These are phyloP conservation scores for Paramyrothecium roridum DNA, from an alignment of 2,329 filamentous ascomycete species.

Conservation along the genomic window DNA sequence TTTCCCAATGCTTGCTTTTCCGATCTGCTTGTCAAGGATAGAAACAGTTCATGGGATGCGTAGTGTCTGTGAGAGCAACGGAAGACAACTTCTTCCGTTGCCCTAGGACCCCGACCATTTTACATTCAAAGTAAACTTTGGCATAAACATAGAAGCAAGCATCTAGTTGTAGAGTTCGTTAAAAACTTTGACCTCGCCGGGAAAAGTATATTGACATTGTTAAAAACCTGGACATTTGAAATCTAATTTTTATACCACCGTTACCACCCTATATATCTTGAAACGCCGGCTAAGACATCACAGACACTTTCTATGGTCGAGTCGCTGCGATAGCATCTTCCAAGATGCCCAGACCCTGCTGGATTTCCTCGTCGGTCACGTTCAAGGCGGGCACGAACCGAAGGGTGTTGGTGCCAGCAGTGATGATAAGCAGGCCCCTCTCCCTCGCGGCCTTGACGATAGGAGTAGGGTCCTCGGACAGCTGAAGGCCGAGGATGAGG, in stretches of 20 bases:
- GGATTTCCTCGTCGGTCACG: slow-evolving; percentile 77
- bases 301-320: slow-evolving; percentile 13
- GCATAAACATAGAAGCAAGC: too few relatives aligned
- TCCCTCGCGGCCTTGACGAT: slow-evolving; percentile 86
- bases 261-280: slow-evolving; percentile 3
- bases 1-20: too few relatives aligned
- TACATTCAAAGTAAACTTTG: too few relatives aligned
- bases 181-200: too few relatives aligned
- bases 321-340: slow-evolving; percentile 59
- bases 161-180: too few relatives aligned
- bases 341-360: slow-evolving; percentile 71
- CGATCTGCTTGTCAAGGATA: too few relatives aligned
- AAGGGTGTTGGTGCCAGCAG: slow-evolving; percentile 86
- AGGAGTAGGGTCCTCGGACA: slow-evolving; percentile 67
- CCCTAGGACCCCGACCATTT: too few relatives aligned
- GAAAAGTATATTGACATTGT: not conserved
- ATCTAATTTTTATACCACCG: slow-evolving; percentile 6
- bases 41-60: too few relatives aligned
- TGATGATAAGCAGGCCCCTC: slow-evolving; percentile 85
- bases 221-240: slow-evolving; percentile 1
- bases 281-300: not conserved
- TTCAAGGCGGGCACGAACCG: slow-evolving; percentile 86
- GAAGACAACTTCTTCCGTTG: too few relatives aligned
- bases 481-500: slow-evolving; percentile 81
- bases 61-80: too few relatives aligned